phyloP scores from a whole-genome alignment of 257 asterid species.

The Rubia yunnanensis region DNA sequence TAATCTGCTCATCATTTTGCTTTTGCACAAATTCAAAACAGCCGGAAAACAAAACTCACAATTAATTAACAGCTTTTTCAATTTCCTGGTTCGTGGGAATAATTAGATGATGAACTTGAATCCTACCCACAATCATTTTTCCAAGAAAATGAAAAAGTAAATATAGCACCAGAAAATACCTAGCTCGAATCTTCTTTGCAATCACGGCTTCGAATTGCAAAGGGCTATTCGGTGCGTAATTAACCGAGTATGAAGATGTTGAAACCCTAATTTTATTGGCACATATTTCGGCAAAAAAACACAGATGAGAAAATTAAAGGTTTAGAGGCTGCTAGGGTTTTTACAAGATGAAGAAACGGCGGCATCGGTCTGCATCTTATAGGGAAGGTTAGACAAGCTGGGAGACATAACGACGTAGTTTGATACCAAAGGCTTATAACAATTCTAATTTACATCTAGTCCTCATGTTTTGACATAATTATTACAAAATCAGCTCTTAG shows the following conservation, averaged over 20 bases:
- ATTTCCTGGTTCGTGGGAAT: conserved; percentile 24
- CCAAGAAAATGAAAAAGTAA: conserved; percentile 20
- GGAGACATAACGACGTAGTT: background rate
- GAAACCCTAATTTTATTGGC: background rate
- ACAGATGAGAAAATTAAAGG: background rate
- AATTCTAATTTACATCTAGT: background rate
- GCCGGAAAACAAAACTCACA: background rate
- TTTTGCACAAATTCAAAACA: conserved; percentile 2
- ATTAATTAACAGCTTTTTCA: background rate
- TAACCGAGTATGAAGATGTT: background rate
- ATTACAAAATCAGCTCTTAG: background rate
- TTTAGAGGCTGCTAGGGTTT: background rate
- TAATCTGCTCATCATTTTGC: conserved; percentile 24
- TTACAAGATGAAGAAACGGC: background rate
- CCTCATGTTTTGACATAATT: background rate
- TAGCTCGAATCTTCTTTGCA: conserved; percentile 58
- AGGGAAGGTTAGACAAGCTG: background rate
- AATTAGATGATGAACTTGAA: conserved; percentile 14
- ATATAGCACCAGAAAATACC: conserved; percentile 48
- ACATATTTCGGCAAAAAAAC: background rate
- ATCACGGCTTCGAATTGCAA: conserved; percentile 35
- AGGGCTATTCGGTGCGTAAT: conserved; percentile 58
- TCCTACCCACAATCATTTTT: conserved; percentile 14
- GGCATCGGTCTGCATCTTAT: background rate
- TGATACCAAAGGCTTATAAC: background rate